Conservation (phyloP, 345 rosid species). For the Triadica sebifera region DNA sequence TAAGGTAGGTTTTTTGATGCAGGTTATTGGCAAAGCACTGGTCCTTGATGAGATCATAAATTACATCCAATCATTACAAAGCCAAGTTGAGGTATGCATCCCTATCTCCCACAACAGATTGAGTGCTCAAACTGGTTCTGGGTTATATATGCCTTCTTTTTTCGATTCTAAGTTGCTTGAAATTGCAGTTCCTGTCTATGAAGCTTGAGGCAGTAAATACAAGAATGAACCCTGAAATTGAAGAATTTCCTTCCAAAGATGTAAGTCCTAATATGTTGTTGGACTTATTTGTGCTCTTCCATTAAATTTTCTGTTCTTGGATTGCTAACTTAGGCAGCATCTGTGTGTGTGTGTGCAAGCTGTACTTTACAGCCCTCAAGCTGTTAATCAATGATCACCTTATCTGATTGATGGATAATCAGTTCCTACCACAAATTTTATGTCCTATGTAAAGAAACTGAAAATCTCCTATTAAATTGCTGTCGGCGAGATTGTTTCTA, state of each 20-base stretch:
- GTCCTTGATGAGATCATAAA: slow-evolving; percentile 91
- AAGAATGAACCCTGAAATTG: slow-evolving; percentile 58
- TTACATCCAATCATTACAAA: slow-evolving; percentile 84
- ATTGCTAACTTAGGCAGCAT: background rate
- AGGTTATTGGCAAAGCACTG: slow-evolving; percentile 92
- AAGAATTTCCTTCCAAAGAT: slow-evolving; percentile 62
- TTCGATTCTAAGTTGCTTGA: slow-evolving; percentile 8
- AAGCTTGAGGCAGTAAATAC: slow-evolving; percentile 87
- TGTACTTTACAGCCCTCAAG: background rate
- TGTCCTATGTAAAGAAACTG: background rate
- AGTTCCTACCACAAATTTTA: background rate
- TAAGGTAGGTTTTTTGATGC: slow-evolving; percentile 23
- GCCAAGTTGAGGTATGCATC: slow-evolving; percentile 74
- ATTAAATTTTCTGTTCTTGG: background rate
- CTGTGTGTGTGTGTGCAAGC: background rate
- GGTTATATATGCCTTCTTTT: background rate
- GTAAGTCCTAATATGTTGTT: slow-evolving; percentile 1
- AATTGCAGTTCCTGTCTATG: slow-evolving; percentile 81
- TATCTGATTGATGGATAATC: background rate
- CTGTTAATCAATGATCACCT: background rate
- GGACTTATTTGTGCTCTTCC: background rate
- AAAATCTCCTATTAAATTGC: background rate
- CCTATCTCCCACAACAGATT: background rate
- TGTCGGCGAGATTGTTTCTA: slow-evolving; percentile 1
- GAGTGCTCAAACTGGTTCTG: background rate